Percentiles rank a stretch among this genome's conserved stretches.
Conservation (phyloP, 78 protist genomes). For the Speleostelium caveatum region DNA sequence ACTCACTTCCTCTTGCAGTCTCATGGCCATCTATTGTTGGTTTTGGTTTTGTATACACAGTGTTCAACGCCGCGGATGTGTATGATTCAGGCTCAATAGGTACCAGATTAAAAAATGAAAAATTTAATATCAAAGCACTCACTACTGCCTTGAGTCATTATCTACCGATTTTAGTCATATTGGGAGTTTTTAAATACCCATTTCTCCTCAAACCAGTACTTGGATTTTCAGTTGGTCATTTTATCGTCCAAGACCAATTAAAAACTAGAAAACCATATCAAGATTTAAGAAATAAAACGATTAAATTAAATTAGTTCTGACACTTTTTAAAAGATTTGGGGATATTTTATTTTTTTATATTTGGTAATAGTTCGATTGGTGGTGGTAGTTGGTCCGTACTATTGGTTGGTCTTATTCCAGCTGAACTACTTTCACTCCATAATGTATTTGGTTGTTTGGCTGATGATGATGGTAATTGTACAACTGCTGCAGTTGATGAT, state of each 20-base stretch:
- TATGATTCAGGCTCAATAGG: not conserved
- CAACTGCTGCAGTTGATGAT: not conserved
- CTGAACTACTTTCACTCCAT: too few species aligned
- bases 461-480: not conserved
- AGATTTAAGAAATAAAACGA: not conserved
- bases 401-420: too few species aligned
- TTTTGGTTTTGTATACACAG: not conserved
- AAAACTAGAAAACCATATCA: not conserved
- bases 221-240: not conserved
- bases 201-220: not conserved
- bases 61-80: not conserved
- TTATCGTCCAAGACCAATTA: not conserved
- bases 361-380: too few species aligned
- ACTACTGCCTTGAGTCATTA: not conserved
- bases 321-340: not conserved
- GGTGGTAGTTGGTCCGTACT: not conserved
- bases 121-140: not conserved
- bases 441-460: not conserved
- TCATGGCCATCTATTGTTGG: not conserved
- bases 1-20: constrained; percentile 1
- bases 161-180: not conserved
- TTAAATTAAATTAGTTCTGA: not conserved
- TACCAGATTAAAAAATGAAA: not conserved
- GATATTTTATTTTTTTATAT: too few species aligned
- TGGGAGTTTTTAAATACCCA: not conserved